Conservation (phyloP, 495 filamentous ascomycete genomes). For the Apodospora peruviana region DNA sequence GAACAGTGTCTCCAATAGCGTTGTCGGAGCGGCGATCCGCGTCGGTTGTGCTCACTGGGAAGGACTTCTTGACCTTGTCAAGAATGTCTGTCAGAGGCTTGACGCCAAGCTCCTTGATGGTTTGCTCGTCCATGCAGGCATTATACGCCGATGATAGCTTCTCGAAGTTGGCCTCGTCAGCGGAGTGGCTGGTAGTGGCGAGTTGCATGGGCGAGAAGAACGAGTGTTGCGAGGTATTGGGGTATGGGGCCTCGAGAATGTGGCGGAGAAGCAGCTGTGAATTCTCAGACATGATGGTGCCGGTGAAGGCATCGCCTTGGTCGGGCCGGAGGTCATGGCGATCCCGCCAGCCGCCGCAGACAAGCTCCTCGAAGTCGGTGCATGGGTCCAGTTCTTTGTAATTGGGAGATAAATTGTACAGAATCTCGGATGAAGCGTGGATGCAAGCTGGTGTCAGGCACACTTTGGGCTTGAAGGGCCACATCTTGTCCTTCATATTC, state of each 20-base stretch:
- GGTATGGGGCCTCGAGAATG: slow-evolving; percentile 55
- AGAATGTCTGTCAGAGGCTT: slow-evolving; percentile 48
- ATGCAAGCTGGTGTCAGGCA: slow-evolving; percentile 62
- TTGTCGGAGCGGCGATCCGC: background rate
- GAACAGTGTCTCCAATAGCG: background rate
- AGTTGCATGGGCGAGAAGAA: slow-evolving; percentile 39
- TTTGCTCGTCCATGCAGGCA: slow-evolving; percentile 58
- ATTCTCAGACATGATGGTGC: slow-evolving; percentile 55
- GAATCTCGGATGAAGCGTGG: slow-evolving; percentile 61
- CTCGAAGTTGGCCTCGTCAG: slow-evolving; percentile 58
- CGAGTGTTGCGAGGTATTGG: slow-evolving; percentile 42
- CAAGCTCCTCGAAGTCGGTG: slow-evolving; percentile 59
- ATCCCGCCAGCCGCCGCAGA: slow-evolving; percentile 63
- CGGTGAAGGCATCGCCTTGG: slow-evolving; percentile 54
- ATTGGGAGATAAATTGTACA: slow-evolving; percentile 61
- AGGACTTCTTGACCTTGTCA: slow-evolving; percentile 11
- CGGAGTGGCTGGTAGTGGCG: slow-evolving; percentile 10
- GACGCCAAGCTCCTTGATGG: slow-evolving; percentile 48
- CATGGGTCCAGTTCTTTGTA: slow-evolving; percentile 62
- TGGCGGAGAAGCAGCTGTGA: slow-evolving; percentile 55
- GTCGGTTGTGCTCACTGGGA: no score
- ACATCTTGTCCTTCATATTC: background rate
- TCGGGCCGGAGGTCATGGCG: slow-evolving; percentile 64
- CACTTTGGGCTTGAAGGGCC: no score
- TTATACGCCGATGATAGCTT: slow-evolving; percentile 59